Conservation (phyloP, 1,284 basidiomycete species). For the Porphyrellus sp. region DNA sequence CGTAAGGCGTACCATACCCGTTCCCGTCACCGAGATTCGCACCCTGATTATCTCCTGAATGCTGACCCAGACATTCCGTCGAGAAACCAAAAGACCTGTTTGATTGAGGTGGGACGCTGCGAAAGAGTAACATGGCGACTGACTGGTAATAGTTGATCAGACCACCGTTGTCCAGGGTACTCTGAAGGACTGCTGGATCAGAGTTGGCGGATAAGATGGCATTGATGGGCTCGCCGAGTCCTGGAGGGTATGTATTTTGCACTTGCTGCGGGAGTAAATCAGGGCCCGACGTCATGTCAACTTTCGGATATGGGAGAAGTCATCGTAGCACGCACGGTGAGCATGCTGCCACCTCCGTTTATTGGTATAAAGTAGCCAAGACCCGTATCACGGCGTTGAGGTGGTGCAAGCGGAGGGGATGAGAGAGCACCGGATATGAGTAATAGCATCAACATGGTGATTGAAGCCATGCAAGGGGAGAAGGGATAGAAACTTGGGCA, state of each 20-base stretch:
- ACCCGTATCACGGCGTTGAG: conserved; percentile 23
- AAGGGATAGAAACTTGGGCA: background rate
- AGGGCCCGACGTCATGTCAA: conserved; percentile 4
- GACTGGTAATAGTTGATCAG: conserved; percentile 76
- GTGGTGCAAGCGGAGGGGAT: conserved; percentile 4
- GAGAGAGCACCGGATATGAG: conserved; percentile 6
- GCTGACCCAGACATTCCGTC: conserved; percentile 83
- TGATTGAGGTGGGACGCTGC: background rate
- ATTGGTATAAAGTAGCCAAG: conserved; percentile 47
- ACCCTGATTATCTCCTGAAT: conserved; percentile 64
- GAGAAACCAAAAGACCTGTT: conserved; percentile 59
- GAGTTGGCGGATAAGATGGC: conserved; percentile 82
- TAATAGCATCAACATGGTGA: conserved; percentile 7
- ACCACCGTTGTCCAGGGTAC: conserved; percentile 64
- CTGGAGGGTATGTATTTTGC: conserved; percentile 62
- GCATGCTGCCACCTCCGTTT: conserved; percentile 43
- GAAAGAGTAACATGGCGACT: conserved; percentile 24
- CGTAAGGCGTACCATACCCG: conserved; percentile 53
- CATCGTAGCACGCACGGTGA: conserved; percentile 41
- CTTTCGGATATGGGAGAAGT: background rate
- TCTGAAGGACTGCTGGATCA: conserved; percentile 67
- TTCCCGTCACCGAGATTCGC: conserved; percentile 86
- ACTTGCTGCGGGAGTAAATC: conserved; percentile 42
- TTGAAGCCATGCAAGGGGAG: conserved; percentile 11
- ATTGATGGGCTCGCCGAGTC: conserved; percentile 89